These are phyloP conservation scores for Trichoderma sp. DNA, from an alignment of 2,329 filamentous ascomycete species.

Conservation along the genomic window DNA sequence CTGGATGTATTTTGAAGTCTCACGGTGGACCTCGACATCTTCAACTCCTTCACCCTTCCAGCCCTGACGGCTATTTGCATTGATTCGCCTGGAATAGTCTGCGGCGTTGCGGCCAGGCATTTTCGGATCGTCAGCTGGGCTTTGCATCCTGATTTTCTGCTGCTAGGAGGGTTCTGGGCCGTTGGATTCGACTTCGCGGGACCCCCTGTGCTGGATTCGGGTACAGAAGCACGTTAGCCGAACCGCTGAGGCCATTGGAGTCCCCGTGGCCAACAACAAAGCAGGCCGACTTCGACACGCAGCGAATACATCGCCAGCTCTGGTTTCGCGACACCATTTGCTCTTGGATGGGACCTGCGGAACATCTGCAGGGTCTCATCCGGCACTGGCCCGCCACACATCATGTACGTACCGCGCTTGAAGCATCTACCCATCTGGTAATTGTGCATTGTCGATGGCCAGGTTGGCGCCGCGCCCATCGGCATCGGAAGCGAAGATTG, in stretches of 20 bases:
- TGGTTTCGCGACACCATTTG: conserved; percentile 1
- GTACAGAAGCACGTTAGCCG: conserved; percentile 14
- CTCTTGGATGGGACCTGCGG: conserved; percentile 33
- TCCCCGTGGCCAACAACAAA: background rate
- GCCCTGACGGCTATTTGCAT: conserved; percentile 27
- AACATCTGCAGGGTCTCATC: conserved; percentile 27
- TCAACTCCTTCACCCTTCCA: conserved; percentile 29
- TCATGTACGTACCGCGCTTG: conserved; percentile 33
- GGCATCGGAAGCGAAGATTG: background rate
- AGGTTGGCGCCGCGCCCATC: background rate
- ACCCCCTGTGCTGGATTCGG: conserved; percentile 9
- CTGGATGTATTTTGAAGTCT: conserved; percentile 32
- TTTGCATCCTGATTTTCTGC: background rate
- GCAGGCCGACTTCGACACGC: background rate
- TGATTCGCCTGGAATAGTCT: conserved; percentile 3
- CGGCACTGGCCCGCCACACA: conserved; percentile 33
- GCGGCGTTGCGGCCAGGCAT: background rate
- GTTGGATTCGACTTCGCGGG: background rate
- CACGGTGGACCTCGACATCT: conserved; percentile 28
- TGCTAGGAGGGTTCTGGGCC: background rate
- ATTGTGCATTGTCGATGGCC: background rate
- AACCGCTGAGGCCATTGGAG: conserved; percentile 3
- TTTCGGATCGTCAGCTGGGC: background rate
- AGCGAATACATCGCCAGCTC: background rate
- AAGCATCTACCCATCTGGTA: background rate